Evolutionary conservation across 495 filamentous ascomycete genomes (phyloP).

Genomic region (Penicillium argentinense): DNA sequence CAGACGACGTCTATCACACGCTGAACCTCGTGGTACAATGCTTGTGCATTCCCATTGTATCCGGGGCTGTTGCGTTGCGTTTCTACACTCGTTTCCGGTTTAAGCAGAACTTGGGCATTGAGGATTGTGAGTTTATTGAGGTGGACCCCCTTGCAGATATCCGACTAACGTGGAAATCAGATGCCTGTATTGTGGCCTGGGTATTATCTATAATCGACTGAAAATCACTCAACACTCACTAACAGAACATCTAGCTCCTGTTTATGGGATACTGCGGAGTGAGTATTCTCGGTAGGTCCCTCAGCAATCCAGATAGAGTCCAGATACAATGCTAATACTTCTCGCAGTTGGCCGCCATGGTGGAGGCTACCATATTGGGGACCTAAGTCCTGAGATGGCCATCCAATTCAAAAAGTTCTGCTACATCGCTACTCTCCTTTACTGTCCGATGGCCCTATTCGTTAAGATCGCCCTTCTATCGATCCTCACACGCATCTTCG

Average conservation of each 20-base stretch:
- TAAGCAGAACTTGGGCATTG: slow-evolving; percentile 32
- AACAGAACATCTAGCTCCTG: slow-evolving; percentile 17
- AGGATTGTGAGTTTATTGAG: slow-evolving; percentile 39
- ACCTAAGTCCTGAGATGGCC: slow-evolving; percentile 18
- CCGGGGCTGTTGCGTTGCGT: slow-evolving; percentile 37
- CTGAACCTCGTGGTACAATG: slow-evolving; percentile 44
- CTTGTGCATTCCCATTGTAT: slow-evolving; percentile 45
- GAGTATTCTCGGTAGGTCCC: slow-evolving; percentile 33
- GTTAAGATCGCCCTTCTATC: slow-evolving; percentile 49
- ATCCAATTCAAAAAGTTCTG: slow-evolving; percentile 39
- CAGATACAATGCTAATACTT: slow-evolving; percentile 4
- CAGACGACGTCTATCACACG: slow-evolving; percentile 36
- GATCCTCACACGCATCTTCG: slow-evolving; percentile 49
- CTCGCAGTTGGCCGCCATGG: slow-evolving; percentile 36
- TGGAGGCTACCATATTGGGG: slow-evolving; percentile 33
- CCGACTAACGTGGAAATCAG: slow-evolving; percentile 23
- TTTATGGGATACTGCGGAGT: slow-evolving; percentile 42
- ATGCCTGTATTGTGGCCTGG: slow-evolving; percentile 35
- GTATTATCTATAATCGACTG: slow-evolving; percentile 20
- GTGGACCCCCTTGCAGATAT: neutral
- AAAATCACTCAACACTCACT: neutral
- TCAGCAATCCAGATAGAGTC: neutral
- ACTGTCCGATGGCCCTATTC: slow-evolving; percentile 49
- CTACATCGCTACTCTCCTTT: slow-evolving; percentile 45
- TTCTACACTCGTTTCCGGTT: slow-evolving; percentile 39